Evolutionary conservation across 2,329 filamentous ascomycete species (phyloP).

Genomic region (Arthrobotrys megalospora): DNA sequence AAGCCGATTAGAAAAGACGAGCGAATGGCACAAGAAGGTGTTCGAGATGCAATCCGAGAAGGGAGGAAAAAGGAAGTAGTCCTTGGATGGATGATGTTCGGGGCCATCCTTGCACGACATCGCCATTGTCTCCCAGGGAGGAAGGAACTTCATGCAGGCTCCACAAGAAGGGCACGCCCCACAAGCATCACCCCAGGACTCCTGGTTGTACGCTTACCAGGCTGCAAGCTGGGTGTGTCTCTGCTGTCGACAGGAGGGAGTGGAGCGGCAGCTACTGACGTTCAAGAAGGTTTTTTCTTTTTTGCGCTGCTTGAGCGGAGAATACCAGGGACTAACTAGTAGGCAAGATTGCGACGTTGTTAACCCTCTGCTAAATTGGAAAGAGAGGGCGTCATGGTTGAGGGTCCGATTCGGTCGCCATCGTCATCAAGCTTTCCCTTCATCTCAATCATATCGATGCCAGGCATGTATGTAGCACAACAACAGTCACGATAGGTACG

Average conservation of each 20-base stretch:
- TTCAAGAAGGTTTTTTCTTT: slow-evolving; percentile 20
- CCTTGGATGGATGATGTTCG: slow-evolving; percentile 29
- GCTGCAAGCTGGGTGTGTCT: slow-evolving; percentile 42
- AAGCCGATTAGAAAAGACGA: slow-evolving; percentile 48
- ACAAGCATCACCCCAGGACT: slow-evolving; percentile 53
- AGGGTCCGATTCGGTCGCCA: slow-evolving; percentile 24
- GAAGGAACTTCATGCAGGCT: slow-evolving; percentile 60
- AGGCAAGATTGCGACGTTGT: slow-evolving; percentile 47
- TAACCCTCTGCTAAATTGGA: slow-evolving; percentile 43
- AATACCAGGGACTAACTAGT: slow-evolving; percentile 50
- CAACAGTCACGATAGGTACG: neutral
- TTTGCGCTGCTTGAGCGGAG: slow-evolving; percentile 23
- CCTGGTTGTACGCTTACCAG: slow-evolving; percentile 60
- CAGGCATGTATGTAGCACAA: slow-evolving; percentile 5
- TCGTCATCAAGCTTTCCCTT: slow-evolving; percentile 23
- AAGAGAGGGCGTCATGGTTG: slow-evolving; percentile 45
- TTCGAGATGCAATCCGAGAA: slow-evolving; percentile 37
- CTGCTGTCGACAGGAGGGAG: slow-evolving; percentile 28
- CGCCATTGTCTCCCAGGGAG: slow-evolving; percentile 58
- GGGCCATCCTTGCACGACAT: slow-evolving; percentile 50
- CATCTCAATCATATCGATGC: slow-evolving; percentile 26
- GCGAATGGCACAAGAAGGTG: slow-evolving; percentile 47
- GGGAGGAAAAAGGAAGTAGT: slow-evolving; percentile 54
- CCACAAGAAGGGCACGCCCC: slow-evolving; percentile 59
- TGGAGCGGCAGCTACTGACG: slow-evolving; percentile 38